Evolutionary conservation across 257 asterid genomes (phyloP).

Genomic region (Petrea volubilis): DNA sequence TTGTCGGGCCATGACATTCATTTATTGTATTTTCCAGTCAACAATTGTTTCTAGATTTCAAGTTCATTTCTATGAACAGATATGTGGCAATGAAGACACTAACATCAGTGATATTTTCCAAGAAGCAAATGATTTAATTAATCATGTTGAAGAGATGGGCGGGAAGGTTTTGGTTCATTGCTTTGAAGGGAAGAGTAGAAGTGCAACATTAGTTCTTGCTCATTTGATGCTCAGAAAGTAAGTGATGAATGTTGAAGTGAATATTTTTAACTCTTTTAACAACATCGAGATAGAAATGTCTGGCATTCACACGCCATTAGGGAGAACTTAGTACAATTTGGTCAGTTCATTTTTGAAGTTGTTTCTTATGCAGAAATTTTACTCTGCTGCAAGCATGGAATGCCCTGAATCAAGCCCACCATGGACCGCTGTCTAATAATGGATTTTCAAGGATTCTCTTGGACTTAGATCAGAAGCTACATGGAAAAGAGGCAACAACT

Average conservation of each 20-base stretch:
- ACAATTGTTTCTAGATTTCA: conserved; percentile 17
- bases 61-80: conserved; percentile 43
- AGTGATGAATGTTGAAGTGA: conserved; percentile 24
- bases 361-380: conserved; percentile 56
- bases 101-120: conserved; percentile 72
- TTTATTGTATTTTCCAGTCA: neutral
- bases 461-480: conserved; percentile 71
- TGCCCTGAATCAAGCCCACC: conserved; percentile 72
- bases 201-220: conserved; percentile 90
- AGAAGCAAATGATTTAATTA: conserved; percentile 83
- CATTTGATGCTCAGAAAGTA: conserved; percentile 89
- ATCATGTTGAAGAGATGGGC: conserved; percentile 67
- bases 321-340: neutral
- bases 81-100: conserved; percentile 75
- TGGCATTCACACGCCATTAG: no score
- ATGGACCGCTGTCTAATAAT: conserved; percentile 95
- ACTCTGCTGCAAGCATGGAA: conserved; percentile 87
- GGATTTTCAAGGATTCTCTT: conserved; percentile 88
- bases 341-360: conserved; percentile 4
- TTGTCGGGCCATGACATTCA: no score
- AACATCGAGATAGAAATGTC: neutral
- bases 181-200: conserved; percentile 97
- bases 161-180: conserved; percentile 98
- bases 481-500: conserved; percentile 92
- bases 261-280: neutral